Conservation (phyloP, 306 rosid genomes). For the Alnus glutinosa region DNA sequence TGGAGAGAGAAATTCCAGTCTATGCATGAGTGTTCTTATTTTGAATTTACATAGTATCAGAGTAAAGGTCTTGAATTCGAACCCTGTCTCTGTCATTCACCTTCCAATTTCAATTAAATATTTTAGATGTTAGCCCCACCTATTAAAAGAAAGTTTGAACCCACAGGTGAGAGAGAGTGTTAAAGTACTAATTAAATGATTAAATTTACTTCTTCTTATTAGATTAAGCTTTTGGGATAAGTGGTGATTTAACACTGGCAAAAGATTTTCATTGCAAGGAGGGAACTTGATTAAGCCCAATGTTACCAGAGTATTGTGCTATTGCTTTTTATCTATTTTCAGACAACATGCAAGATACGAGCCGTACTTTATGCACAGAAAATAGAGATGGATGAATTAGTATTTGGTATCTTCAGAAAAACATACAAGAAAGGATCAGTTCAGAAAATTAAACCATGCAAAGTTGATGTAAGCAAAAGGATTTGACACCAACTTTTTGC, state of each 20-base stretch:
- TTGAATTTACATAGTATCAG: no score
- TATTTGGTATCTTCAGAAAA: not conserved
- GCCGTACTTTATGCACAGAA: not conserved
- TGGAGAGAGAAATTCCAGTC: no score
- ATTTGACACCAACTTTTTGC: not conserved
- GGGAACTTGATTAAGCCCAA: not conserved
- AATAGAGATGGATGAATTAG: not conserved
- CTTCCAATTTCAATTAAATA: no score
- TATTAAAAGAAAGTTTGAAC: no score
- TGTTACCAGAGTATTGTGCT: not conserved
- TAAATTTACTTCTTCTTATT: no score
- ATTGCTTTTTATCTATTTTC: not conserved
- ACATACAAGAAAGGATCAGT: not conserved
- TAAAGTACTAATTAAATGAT: no score
- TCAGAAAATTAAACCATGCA: not conserved
- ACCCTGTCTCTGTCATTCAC: no score
- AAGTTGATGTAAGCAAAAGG: not conserved
- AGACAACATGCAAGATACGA: not conserved
- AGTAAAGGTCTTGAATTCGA: no score
- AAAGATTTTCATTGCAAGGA: not conserved
- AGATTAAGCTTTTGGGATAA: no score
- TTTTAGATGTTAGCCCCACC: no score
- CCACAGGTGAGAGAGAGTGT: no score
- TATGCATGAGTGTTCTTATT: no score
- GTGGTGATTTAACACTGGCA: not conserved